These are phyloP conservation scores for Colletotrichum spaethianum DNA, from an alignment of 2,329 filamentous ascomycete species.

Conservation along the genomic window DNA sequence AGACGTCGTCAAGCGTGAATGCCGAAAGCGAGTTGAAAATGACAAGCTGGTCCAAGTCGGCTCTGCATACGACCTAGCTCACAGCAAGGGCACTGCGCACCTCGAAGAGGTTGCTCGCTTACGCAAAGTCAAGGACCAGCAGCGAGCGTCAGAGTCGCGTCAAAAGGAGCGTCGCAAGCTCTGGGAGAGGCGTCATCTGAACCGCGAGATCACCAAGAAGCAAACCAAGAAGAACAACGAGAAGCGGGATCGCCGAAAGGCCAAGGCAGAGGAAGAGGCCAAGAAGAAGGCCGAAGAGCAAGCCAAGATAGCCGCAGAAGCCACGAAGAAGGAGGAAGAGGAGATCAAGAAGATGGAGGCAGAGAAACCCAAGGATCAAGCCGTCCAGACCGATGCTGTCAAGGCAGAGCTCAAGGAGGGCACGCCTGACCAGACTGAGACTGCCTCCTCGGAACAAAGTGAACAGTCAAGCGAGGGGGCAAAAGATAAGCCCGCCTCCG, in stretches of 20 bases:
- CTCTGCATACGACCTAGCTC: conserved; percentile 71
- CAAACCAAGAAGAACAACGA: conserved; percentile 56
- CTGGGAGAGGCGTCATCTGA: conserved; percentile 65
- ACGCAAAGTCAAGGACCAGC: conserved; percentile 63
- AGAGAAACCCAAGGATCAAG: conserved; percentile 32
- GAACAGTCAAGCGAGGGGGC: background rate
- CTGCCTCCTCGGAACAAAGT: background rate
- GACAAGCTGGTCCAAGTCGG: conserved; percentile 73
- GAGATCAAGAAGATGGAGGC: conserved; percentile 47
- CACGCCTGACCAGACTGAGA: background rate
- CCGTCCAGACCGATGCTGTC: conserved; percentile 36
- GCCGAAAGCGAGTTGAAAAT: conserved; percentile 62
- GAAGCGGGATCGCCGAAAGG: conserved; percentile 49
- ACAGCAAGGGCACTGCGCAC: conserved; percentile 69
- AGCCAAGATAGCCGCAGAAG: conserved; percentile 46
- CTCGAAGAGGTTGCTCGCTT: conserved; percentile 65
- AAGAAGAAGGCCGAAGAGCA: conserved; percentile 40
- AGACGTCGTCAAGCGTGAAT: conserved; percentile 69
- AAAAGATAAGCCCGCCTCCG: background rate
- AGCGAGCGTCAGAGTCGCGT: conserved; percentile 63
- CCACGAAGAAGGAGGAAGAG: conserved; percentile 47
- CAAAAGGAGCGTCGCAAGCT: conserved; percentile 61
- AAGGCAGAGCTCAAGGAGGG: conserved; percentile 6
- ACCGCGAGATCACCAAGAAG: conserved; percentile 57
- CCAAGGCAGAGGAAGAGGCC: conserved; percentile 39